Conservation (phyloP, 495 filamentous ascomycete species). For the Margaritispora aquatica region DNA sequence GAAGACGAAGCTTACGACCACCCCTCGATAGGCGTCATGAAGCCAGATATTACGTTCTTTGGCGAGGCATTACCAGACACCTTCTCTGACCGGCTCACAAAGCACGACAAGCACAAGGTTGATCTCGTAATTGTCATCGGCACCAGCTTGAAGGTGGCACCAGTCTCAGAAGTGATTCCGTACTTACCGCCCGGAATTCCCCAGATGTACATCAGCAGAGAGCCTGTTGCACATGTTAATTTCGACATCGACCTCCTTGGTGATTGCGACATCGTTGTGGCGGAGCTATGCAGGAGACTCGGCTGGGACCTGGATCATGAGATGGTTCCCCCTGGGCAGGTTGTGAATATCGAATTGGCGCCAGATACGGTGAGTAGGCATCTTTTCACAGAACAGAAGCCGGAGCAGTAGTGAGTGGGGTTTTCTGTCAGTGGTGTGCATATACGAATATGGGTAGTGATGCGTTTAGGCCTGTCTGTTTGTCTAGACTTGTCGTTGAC, state of each 20-base stretch:
- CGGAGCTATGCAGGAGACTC: conserved; percentile 77
- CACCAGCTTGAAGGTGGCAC: conserved; percentile 92
- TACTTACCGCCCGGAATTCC: conserved; percentile 73
- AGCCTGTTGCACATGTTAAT: conserved; percentile 79
- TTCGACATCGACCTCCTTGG: conserved; percentile 95
- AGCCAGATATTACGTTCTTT: conserved; percentile 98
- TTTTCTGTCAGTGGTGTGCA: background rate
- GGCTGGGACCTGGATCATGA: conserved; percentile 87
- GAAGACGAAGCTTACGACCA: conserved; percentile 68
- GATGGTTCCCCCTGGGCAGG: conserved; percentile 68
- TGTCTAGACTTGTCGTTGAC: background rate
- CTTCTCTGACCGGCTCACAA: conserved; percentile 73
- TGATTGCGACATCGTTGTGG: conserved; percentile 87
- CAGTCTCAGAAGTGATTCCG: conserved; percentile 84
- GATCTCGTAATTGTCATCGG: conserved; percentile 97
- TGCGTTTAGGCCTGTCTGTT: background rate
- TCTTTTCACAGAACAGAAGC: conserved; percentile 11
- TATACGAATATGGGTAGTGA: background rate
- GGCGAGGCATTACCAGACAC: conserved; percentile 80
- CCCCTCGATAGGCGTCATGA: conserved; percentile 84
- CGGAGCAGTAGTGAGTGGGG: no score
- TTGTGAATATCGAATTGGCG: conserved; percentile 47
- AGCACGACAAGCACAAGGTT: conserved; percentile 70
- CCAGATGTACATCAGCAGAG: conserved; percentile 90
- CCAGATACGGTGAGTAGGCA: conserved; percentile 59